Evolutionary conservation across 805 yeast species (phyloP).

Genomic region (Nakazawaea anatomiae): DNA sequence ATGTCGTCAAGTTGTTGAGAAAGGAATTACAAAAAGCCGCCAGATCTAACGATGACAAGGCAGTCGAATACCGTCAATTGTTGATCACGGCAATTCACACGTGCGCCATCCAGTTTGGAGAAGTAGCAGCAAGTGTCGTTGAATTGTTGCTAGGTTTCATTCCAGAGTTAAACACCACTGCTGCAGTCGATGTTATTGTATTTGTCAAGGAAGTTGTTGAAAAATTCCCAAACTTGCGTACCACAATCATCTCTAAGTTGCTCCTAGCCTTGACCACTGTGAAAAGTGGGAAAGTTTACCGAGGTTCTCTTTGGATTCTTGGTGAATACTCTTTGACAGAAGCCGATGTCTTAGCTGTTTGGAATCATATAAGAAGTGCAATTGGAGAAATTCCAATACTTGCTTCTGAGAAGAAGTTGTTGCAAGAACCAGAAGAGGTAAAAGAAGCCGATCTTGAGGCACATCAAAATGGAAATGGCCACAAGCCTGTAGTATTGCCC

Average conservation of each 20-base stretch:
- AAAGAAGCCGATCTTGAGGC: conserved; percentile 22
- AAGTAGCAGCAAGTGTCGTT: conserved; percentile 88
- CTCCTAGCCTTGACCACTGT: conserved; percentile 56
- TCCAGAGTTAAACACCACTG: conserved; percentile 74
- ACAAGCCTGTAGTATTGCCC: conserved; percentile 84
- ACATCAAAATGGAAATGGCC: conserved; percentile 20
- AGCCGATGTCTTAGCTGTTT: conserved; percentile 67
- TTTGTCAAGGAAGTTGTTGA: conserved; percentile 94
- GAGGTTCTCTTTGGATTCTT: conserved; percentile 92
- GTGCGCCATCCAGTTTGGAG: conserved; percentile 82
- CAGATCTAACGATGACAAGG: conserved; percentile 68
- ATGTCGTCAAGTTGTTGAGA: conserved; percentile 84
- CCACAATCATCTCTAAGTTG: conserved; percentile 57
- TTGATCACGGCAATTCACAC: conserved; percentile 84
- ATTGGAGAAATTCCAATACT: conserved; percentile 91
- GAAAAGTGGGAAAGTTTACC: conserved; percentile 83
- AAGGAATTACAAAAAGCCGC: conserved; percentile 81
- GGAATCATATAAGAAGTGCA: conserved; percentile 79
- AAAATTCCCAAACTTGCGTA: conserved; percentile 76
- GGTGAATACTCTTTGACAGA: conserved; percentile 86
- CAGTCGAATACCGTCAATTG: conserved; percentile 81
- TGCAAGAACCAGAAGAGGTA: conserved; percentile 29
- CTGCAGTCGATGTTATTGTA: conserved; percentile 86
- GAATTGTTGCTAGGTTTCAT: conserved; percentile 82
- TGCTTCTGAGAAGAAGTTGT: conserved; percentile 56